These are phyloP conservation scores for Lolium multiflorum DNA, from an alignment of 176 grass and related monocot genomes.

Conservation along the genomic window DNA sequence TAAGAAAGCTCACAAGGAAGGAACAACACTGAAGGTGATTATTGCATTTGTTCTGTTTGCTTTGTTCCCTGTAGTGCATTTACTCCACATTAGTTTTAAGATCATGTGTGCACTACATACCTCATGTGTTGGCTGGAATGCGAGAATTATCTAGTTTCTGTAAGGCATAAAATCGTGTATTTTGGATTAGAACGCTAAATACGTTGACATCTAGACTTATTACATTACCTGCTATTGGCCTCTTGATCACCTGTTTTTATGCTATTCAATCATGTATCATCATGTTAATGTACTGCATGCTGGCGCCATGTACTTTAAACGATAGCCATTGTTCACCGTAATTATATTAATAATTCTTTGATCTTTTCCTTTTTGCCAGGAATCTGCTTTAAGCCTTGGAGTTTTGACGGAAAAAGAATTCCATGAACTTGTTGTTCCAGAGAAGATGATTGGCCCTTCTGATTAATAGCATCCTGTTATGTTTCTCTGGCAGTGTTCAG, in stretches of 20 bases:
- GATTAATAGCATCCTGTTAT: slow-evolving; percentile 45
- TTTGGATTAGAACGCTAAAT: slow-evolving; percentile 15
- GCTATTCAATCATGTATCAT: not conserved
- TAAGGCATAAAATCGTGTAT: slow-evolving; percentile 4
- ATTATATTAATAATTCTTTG: slow-evolving; percentile 15
- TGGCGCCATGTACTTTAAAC: slow-evolving; percentile 13
- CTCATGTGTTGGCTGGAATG: not conserved
- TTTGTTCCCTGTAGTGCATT: not conserved
- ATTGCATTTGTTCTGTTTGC: slow-evolving; percentile 40
- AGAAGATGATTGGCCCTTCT: slow-evolving; percentile 88
- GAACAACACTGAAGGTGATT: slow-evolving; percentile 92
- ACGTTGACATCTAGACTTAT: not conserved
- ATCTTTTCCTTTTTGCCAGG: slow-evolving; percentile 45
- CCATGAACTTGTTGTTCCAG: slow-evolving; percentile 78
- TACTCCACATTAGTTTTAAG: slow-evolving; percentile 1
- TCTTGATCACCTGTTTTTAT: slow-evolving; percentile 7
- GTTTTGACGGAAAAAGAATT: slow-evolving; percentile 82
- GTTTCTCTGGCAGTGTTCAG: slow-evolving; percentile 21
- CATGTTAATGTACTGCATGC: not conserved
- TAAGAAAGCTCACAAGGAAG: slow-evolving; percentile 99
- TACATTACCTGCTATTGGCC: not conserved
- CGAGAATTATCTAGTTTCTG: not conserved
- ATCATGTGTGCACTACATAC: not conserved
- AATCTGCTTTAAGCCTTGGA: slow-evolving; percentile 75
- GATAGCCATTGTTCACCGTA: not conserved